These are phyloP conservation scores for Juglanconis oblonga DNA, from an alignment of 2,329 filamentous ascomycete species.

Conservation along the genomic window DNA sequence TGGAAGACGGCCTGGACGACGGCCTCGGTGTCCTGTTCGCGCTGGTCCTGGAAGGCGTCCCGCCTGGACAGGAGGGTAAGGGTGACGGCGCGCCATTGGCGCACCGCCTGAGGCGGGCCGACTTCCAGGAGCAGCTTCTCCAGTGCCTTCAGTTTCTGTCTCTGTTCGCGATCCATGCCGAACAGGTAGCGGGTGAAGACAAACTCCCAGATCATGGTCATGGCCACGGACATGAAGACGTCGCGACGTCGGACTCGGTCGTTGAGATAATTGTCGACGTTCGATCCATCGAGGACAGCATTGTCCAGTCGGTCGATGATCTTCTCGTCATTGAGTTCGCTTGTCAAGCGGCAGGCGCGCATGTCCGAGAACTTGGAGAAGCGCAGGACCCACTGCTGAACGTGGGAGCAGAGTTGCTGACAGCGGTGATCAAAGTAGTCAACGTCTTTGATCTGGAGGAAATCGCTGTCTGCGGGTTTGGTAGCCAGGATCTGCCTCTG, in stretches of 20 bases:
- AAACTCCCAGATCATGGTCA: conserved; percentile 99
- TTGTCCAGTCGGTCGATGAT: conserved; percentile 93
- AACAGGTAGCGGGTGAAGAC: conserved; percentile 98
- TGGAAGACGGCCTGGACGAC: conserved; percentile 90
- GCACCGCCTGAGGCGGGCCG: conserved; percentile 82
- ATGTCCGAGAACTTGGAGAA: conserved; percentile 98
- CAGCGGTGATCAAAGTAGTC: conserved; percentile 95
- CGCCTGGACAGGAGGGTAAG: conserved; percentile 83
- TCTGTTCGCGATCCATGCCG: conserved; percentile 96
- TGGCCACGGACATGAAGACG: conserved; percentile 97
- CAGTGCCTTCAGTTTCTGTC: conserved; percentile 93
- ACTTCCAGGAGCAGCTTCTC: conserved; percentile 91
- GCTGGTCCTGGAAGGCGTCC: conserved; percentile 75
- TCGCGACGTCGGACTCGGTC: conserved; percentile 88
- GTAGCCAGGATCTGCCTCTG: conserved; percentile 56
- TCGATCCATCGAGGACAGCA: conserved; percentile 86
- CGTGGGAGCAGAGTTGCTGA: conserved; percentile 90
- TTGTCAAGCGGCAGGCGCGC: conserved; percentile 77
- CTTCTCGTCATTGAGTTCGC: conserved; percentile 86
- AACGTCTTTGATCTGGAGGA: conserved; percentile 79
- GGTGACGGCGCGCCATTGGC: conserved; percentile 95
- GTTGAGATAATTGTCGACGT: conserved; percentile 82
- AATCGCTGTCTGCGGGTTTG: conserved; percentile 61
- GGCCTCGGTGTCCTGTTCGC: conserved; percentile 86
- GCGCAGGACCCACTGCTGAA: conserved; percentile 95